Base-by-base conservation (phyloP, 1,284 basidiomycete species). In the Naganishia liquefaciens region DNA sequence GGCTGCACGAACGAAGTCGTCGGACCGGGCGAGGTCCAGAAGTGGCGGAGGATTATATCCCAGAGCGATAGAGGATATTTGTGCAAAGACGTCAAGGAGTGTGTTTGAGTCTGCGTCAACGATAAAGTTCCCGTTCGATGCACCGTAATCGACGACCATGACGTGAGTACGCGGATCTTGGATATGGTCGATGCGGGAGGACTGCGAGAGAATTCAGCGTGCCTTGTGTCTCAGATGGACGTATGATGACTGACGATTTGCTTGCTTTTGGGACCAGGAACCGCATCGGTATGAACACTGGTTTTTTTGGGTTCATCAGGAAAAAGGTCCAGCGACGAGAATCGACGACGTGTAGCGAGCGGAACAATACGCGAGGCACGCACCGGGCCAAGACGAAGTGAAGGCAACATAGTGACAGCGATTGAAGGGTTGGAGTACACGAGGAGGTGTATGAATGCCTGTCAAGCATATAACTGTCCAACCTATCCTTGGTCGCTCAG, bases 81-180 rank as follows among this genome's bases (percentile, higher is more conserved):
- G 83, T 2, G 80, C 81, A 70, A 82, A 84, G 44, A 84, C 80
- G 65, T 84, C 83, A 55, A 84, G 79, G 13, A 82, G 70, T 40
- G 72, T 72, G 73, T 84, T 84, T 25, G 81, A 82, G 69, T 84
- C 83, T 1, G 80, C 83, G 66, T 84, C 83, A 54, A 80, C 79
- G 46, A 84, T 71, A 73, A 80, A 84, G 72, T 82, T 82, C 25
- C 80, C 77, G 52, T 49, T 21, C 1, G 60, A 66, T 9, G 37
- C 21, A 21, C 17, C 23, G 21, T 57, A 63, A 44, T 55, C 43
- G 44, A 60, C 75, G 27, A 80, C 77, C 39, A 82, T 70, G 37
- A 76, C 72, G 64, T 80, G 78, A 2, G 80, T 79, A 42, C 80
- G 73, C 33, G 73, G 68, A 64, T 81, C 80, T 65, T 80, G 79